Evolutionary conservation across 2,329 filamentous ascomycete species (phyloP), one percentile per base, ranked within the genome.

Genomic region (Aspergillus neotritici): DNA sequence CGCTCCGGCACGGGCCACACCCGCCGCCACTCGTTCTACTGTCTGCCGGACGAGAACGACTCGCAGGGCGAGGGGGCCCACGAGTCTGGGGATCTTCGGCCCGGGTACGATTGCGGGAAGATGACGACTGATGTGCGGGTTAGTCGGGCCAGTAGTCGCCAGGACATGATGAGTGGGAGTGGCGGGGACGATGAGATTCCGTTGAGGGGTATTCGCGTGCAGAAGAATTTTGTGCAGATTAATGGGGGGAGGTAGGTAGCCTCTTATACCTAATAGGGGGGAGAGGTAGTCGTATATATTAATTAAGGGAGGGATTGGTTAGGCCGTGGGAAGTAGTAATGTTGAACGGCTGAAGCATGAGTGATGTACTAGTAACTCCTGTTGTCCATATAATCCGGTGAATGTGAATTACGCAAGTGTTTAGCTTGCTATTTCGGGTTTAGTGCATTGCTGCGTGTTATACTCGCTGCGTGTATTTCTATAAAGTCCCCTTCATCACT

Each of bases 1-100:
- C 44, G 37, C 37, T 39, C 41, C 2, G 30, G 4, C 31, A 28
- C 31, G 31, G 39, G 25, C 33, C 43, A 36, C 14, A 39, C 14
- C 0, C 47, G 45, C 13, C 51, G 49, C 7, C 50, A 48, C 15
- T 49, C 50, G 12, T 57, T 57, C 34, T 53, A 54, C 34, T 37
- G 48, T 16, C 36, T 57, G 2, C 49, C 50, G 2, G 53, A 55
- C 21, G 47, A 52, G 0, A 28, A 25, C 11, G 48, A 48, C 14
- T 33, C 41, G 31, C 10, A 37, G 15, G 44, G 38, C 3, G 25
- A 40, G 8, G 32, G 31, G 16, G 25, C 29, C 15, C 34, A 35
- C 3, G n/a, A 45, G 31, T 49, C 49, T 37, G 37, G 38, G 4
- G 40, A 48, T 9, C 37, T 57, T 3, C 35, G 55, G 14, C 53